Evolutionary conservation across 495 filamentous ascomycete genomes (phyloP).

Genomic region (Talaromyces borbonicus): DNA sequence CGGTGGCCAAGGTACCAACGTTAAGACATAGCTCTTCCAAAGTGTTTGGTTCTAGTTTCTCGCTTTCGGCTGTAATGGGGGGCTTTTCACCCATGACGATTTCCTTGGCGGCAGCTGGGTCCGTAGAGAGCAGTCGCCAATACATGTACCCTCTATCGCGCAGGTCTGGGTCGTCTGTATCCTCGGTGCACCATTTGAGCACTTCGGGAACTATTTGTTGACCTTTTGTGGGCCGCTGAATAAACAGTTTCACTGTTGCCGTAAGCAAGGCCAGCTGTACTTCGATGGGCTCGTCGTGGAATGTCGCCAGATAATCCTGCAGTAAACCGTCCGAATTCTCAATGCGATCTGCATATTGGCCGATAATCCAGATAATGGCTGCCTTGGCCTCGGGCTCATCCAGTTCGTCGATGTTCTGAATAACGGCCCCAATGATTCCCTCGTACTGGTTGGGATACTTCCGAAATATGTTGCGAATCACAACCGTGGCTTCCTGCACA

Average conservation of each 20-base stretch:
- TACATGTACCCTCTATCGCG: conserved; percentile 98
- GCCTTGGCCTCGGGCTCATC: conserved; percentile 99
- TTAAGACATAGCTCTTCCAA: conserved; percentile 96
- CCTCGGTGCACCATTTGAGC: conserved; percentile 96
- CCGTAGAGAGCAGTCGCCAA: conserved; percentile 93
- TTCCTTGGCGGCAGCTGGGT: conserved; percentile 74
- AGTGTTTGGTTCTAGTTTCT: conserved; percentile 83
- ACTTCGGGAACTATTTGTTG: conserved; percentile 91
- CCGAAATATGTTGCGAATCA: conserved; percentile 97
- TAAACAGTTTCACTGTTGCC: conserved; percentile 96
- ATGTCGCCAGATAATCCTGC: conserved; percentile 89
- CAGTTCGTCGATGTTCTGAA: conserved; percentile 91
- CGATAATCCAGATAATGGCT: conserved; percentile 99
- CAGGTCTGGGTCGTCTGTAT: conserved; percentile 96
- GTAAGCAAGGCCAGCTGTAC: conserved; percentile 93
- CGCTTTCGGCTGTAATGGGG: conserved; percentile 89
- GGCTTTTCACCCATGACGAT: conserved; percentile 97
- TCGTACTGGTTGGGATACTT: conserved; percentile 99
- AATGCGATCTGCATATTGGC: conserved; percentile 93
- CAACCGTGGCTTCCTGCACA: conserved; percentile 98
- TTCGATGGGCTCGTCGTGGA: conserved; percentile 87
- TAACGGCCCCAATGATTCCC: conserved; percentile 88
- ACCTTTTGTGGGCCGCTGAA: conserved; percentile 90
- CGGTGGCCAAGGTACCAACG: conserved; percentile 90
- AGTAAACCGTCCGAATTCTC: conserved; percentile 90